These are phyloP conservation scores for Jimgerdemannia lactiflua DNA, from an alignment of 192 early-diverging fungal species.

Conservation along the genomic window DNA sequence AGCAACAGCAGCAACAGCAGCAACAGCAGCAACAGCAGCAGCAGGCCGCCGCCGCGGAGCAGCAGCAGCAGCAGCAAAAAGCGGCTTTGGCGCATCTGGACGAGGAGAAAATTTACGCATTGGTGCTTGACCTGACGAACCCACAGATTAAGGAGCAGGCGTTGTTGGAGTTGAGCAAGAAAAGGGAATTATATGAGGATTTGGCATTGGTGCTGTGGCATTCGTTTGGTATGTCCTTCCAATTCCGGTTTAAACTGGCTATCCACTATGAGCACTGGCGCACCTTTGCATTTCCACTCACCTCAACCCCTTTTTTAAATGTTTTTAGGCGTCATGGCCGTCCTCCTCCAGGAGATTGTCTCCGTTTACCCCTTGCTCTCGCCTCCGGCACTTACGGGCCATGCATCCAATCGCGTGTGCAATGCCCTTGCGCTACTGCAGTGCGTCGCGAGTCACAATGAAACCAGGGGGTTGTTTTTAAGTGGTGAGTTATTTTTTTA, in stretches of 20 bases:
- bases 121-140: conserved; percentile 85
- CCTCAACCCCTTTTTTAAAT: not conserved
- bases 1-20: conserved; percentile 24
- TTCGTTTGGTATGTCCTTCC: conserved; percentile 69
- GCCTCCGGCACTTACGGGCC: conserved; percentile 82
- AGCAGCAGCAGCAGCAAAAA: conserved; percentile 43
- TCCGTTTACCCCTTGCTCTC: conserved; percentile 91
- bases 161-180: conserved; percentile 89
- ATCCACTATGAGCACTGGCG: no score
- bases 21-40: conserved; percentile 33
- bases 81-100: conserved; percentile 39
- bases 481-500: conserved; percentile 56
- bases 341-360: conserved; percentile 94
- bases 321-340: conserved; percentile 81
- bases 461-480: conserved; percentile 82
- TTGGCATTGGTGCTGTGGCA: conserved; percentile 98
- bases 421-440: conserved; percentile 95
- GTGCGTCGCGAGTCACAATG: conserved; percentile 92
- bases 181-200: conserved; percentile 93
- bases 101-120: conserved; percentile 86
- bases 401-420: conserved; percentile 93
- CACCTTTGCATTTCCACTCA: no score
- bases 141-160: conserved; percentile 81
- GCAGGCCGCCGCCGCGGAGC: conserved; percentile 25
- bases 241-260: no score